phyloP scores from a whole-genome alignment of 257 asterid species.

The Verbascum thapsus region DNA sequence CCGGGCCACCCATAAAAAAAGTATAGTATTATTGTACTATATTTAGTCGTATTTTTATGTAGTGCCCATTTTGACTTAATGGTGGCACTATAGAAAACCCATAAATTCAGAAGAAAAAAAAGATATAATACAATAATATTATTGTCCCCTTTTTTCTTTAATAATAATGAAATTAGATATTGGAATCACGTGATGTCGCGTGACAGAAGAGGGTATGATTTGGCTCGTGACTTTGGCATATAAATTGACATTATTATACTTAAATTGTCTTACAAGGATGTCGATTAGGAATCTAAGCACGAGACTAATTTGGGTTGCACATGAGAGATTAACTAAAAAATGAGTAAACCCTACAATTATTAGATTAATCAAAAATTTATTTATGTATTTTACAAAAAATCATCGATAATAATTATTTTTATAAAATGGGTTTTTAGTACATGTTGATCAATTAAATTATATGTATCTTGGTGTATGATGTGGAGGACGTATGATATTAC shows the following conservation, averaged over 20 bases:
- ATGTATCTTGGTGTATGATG: too few species aligned
- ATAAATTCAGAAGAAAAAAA: slow-evolving; percentile 3
- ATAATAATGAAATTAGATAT: background rate
- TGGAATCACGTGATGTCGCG: slow-evolving; percentile 45
- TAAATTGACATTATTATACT: slow-evolving; percentile 25
- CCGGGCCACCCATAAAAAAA: slow-evolving; percentile 18
- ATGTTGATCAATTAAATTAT: too few species aligned
- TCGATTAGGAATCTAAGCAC: slow-evolving; percentile 48
- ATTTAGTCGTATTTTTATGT: background rate
- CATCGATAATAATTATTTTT: too few species aligned
- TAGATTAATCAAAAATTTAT: too few species aligned
- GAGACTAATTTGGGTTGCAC: slow-evolving; percentile 28
- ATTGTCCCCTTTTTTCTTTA: background rate
- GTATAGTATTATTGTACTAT: too few species aligned
- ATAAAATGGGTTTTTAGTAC: too few species aligned
- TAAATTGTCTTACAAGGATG: slow-evolving; percentile 44
- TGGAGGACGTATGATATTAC: too few species aligned
- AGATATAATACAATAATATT: background rate
- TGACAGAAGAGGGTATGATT: slow-evolving; percentile 43
- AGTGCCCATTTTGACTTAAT: slow-evolving; percentile 24
- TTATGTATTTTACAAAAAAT: too few species aligned
- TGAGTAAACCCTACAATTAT: slow-evolving; percentile 8
- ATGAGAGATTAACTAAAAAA: slow-evolving; percentile 7
- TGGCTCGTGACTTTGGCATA: slow-evolving; percentile 44
- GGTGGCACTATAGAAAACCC: slow-evolving; percentile 11